Conservation (phyloP, 805 yeast species). For the Ascoidea tarda region DNA sequence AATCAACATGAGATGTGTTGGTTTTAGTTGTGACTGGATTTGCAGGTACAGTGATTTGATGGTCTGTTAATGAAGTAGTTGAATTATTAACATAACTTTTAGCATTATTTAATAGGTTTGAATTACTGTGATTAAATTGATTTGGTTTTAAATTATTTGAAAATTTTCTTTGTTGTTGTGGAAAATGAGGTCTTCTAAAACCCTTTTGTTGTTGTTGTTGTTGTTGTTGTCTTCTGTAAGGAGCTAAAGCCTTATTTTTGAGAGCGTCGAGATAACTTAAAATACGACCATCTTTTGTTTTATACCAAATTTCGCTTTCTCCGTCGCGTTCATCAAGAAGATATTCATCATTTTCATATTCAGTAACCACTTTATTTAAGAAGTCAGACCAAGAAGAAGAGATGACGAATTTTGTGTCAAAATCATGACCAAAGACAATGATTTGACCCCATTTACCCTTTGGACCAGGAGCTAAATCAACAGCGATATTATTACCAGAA, state of each 20-base stretch:
- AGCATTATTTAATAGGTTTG: neutral
- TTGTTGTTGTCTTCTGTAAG: slow-evolving; percentile 6
- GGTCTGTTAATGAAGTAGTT: neutral
- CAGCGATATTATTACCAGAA: slow-evolving; percentile 83
- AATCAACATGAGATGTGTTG: slow-evolving; percentile 1
- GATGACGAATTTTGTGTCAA: slow-evolving; percentile 75
- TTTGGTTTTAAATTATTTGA: neutral
- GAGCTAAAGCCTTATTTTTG: slow-evolving; percentile 19
- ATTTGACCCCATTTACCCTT: slow-evolving; percentile 83
- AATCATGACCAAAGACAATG: slow-evolving; percentile 87
- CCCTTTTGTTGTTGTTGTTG: slow-evolving; percentile 1
- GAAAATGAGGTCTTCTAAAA: neutral
- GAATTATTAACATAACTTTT: neutral
- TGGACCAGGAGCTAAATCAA: slow-evolving; percentile 77
- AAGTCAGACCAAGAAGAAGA: slow-evolving; percentile 89
- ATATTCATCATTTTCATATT: slow-evolving; percentile 75
- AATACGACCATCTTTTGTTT: slow-evolving; percentile 58
- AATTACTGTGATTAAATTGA: neutral
- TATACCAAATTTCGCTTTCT: slow-evolving; percentile 41
- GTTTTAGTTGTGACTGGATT: slow-evolving; percentile 1
- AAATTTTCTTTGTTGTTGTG: slow-evolving; percentile 3
- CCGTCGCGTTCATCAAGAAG: slow-evolving; percentile 37
- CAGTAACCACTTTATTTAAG: slow-evolving; percentile 68
- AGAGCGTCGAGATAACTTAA: slow-evolving; percentile 28
- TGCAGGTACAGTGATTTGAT: neutral